Evolutionary conservation across 148 eudicot genomes (phyloP).

Genomic region (Simmondsia chinensis): DNA sequence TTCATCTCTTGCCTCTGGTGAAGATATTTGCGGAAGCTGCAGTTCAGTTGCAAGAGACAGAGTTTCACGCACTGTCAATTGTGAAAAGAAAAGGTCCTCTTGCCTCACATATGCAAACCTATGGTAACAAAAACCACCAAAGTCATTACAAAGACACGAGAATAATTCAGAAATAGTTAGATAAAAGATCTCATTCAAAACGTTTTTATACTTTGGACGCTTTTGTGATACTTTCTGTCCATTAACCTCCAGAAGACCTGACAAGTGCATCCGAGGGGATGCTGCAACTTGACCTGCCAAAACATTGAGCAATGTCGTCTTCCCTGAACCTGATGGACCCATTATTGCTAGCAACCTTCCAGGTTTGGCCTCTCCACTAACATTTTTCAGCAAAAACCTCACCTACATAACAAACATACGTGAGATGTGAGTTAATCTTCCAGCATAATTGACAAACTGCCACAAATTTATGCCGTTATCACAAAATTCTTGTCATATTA

Average conservation of each 20-base stretch:
- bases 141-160: neutral
- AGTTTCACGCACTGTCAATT: constrained; percentile 95
- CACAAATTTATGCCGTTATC: no score
- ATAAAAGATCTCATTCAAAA: neutral
- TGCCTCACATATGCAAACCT: constrained; percentile 94
- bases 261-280: constrained; percentile 66
- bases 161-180: neutral
- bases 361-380: constrained; percentile 85
- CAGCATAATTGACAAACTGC: neutral
- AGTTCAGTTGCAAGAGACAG: constrained; percentile 93
- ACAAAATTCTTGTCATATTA: no score
- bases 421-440: neutral
- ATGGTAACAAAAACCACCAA: constrained; percentile 10
- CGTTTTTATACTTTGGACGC: constrained; percentile 54
- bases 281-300: constrained; percentile 72
- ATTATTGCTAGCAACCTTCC: constrained; percentile 90
- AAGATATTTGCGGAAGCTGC: constrained; percentile 74
- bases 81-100: constrained; percentile 96
- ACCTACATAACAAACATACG: constrained; percentile 30
- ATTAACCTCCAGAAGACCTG: constrained; percentile 91
- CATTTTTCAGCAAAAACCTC: constrained; percentile 70
- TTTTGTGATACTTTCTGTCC: constrained; percentile 49
- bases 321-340: constrained; percentile 99
- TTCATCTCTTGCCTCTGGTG: constrained; percentile 66
- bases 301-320: constrained; percentile 91